Evolutionary conservation across 2,329 filamentous ascomycete genomes (phyloP).

Genomic region (Pseudopithomyces maydicus): DNA sequence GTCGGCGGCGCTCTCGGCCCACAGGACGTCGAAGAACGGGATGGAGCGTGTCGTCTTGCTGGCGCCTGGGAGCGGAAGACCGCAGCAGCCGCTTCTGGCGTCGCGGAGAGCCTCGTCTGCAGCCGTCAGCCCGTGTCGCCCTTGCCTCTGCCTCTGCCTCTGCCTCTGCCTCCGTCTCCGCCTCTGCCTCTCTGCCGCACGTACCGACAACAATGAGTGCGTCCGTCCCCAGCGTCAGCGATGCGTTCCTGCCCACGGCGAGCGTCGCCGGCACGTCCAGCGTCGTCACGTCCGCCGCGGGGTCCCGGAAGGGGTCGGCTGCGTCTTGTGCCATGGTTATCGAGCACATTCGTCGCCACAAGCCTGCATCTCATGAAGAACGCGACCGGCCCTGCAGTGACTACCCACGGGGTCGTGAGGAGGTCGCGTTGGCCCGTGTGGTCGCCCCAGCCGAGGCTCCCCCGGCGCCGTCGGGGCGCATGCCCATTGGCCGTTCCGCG

Average conservation of each 20-base stretch:
- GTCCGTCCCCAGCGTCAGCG: conserved; percentile 65
- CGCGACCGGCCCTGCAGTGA: neutral
- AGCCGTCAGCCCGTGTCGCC: conserved; percentile 9
- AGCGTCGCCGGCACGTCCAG: conserved; percentile 48
- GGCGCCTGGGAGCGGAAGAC: conserved; percentile 57
- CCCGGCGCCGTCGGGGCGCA: too few relatives aligned
- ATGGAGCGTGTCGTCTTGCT: conserved; percentile 62
- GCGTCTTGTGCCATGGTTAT: conserved; percentile 15
- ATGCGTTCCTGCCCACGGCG: conserved; percentile 62
- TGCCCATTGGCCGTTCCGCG: too few relatives aligned
- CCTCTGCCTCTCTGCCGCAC: conserved; percentile 21
- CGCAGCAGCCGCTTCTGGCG: conserved; percentile 60
- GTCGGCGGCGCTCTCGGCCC: conserved; percentile 68
- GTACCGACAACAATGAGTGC: conserved; percentile 63
- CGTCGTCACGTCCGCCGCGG: conserved; percentile 21
- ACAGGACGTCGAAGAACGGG: conserved; percentile 82
- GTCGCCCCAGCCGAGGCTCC: neutral
- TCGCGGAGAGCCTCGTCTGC: conserved; percentile 60
- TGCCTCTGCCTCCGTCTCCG: neutral
- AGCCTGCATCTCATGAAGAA: neutral
- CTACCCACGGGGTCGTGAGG: neutral
- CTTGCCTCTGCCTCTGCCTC: neutral
- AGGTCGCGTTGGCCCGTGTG: neutral
- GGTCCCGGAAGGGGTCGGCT: conserved; percentile 36
- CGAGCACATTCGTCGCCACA: too few relatives aligned